Conservation (phyloP, 148 eudicot genomes). For the Rhododendron kiyosumense region DNA sequence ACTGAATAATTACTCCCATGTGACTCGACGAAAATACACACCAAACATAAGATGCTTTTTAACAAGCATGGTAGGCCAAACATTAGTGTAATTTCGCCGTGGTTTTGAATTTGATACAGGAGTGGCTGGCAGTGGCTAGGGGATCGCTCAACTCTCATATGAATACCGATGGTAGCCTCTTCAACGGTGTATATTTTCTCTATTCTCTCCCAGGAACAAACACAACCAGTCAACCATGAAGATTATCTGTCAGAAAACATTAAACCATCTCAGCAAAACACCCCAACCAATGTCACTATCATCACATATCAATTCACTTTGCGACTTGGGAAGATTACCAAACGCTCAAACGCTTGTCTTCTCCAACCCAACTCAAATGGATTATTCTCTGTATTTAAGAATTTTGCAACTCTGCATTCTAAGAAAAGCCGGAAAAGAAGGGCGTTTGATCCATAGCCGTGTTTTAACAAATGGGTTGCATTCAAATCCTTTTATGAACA, state of each 20-base stretch:
- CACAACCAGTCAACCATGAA: neutral
- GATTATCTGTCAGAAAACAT: neutral
- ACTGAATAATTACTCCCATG: too few species aligned
- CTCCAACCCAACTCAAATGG: slow-evolving; percentile 6
- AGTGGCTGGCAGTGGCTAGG: too few species aligned
- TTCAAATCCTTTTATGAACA: slow-evolving; percentile 3
- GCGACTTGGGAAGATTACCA: slow-evolving; percentile 8
- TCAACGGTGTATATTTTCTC: neutral
- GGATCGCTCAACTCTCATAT: too few species aligned
- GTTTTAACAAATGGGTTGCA: slow-evolving; percentile 13
- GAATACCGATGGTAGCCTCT: neutral
- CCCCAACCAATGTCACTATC: neutral
- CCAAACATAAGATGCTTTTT: too few species aligned
- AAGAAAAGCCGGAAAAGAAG: slow-evolving; percentile 10
- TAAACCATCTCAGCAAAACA: neutral
- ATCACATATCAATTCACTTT: neutral
- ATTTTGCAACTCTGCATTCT: slow-evolving; percentile 7
- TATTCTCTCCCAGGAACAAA: neutral
- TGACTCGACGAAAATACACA: too few species aligned
- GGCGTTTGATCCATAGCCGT: slow-evolving; percentile 14
- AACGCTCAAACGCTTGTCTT: neutral
- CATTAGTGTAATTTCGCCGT: too few species aligned
- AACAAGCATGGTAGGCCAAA: too few species aligned
- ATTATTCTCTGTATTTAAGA: slow-evolving; percentile 5
- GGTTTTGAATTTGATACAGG: too few species aligned